Base-by-base conservation (phyloP, 1,139 yeast genomes). In the Pichia sp. region DNA sequence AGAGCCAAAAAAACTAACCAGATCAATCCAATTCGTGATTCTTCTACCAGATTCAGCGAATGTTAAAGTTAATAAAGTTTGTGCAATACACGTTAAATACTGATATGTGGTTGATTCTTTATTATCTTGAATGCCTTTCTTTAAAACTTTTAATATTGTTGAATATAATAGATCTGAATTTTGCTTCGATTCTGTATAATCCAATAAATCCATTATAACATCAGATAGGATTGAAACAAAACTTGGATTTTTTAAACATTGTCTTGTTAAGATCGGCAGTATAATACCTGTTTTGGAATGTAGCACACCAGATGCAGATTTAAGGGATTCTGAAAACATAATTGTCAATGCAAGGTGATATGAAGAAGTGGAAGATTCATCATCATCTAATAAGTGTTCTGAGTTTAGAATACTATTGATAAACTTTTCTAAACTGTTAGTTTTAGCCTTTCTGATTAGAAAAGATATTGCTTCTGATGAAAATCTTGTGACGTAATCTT, bases 391-490 rank as follows among this genome's bases (percentile, higher is more conserved):
- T 24, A 58, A 44, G 25, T 53, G 51, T 12, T 49, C 37, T 12
- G 55, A 44, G 22, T 49, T 48, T 46, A 87, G 71, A 6, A 84
- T 71, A 55, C 71, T 77, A 1, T 68, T 60, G 7, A 85, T 67
- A 39, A 85, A 75, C 0, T 60, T 55, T 3, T 63, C 60, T 42
- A 89, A 67, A 6, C 77, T 69, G 1, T 72, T 74, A 0, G 72
- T 63, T 20, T 72, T 72, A 58, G 85, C 75, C 63, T 87, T 88
- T 61, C 95, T 77, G 13, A 92, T 71, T 51, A 92, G 70, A 58
- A 85, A 92, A 0, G 97, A 86, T 44, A 92, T 66, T 0, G 97
- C 92, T 64, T 92, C 97, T 0, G 97, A 90, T 32, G 96, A 82
- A 60, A 90, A 92, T 53, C 96, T 72, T 1, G 88, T 73, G 39